These are phyloP conservation scores for Jaapia argillacea DNA, from an alignment of 768 basidiomycete species.

Conservation along the genomic window DNA sequence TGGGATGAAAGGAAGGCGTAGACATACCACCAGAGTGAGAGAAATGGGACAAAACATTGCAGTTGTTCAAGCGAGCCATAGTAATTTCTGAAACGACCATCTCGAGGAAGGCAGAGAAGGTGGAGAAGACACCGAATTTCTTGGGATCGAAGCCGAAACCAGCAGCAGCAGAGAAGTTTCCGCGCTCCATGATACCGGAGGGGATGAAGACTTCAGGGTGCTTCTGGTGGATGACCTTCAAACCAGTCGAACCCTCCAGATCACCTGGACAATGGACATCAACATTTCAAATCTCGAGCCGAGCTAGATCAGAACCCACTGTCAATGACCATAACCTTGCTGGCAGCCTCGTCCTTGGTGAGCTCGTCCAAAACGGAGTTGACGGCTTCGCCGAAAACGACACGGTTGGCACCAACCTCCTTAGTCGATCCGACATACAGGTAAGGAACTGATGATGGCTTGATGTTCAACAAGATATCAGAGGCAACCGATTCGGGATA, in stretches of 20 bases:
- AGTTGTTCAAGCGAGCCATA: conserved; percentile 86
- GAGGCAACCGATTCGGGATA: conserved; percentile 36
- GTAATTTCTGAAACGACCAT: conserved; percentile 86
- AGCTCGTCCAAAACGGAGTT: conserved; percentile 66
- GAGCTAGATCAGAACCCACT: no score
- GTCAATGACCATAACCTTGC: conserved; percentile 83
- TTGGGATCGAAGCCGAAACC: conserved; percentile 79
- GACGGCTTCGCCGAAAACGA: conserved; percentile 80
- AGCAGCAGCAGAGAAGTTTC: conserved; percentile 77
- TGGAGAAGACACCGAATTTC: conserved; percentile 84
- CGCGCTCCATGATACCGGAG: conserved; percentile 82
- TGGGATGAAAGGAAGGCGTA: no score
- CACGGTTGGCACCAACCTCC: conserved; percentile 73
- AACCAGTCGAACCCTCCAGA: conserved; percentile 81
- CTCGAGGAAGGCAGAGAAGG: conserved; percentile 88
- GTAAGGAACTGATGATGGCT: conserved; percentile 44
- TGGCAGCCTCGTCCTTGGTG: conserved; percentile 64
- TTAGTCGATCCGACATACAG: conserved; percentile 62
- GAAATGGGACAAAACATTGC: conserved; percentile 84
- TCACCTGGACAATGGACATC: no score
- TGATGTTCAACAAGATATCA: conserved; percentile 54
- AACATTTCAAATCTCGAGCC: no score
- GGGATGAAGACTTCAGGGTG: conserved; percentile 82
- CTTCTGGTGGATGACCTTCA: conserved; percentile 83
- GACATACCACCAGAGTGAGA: conserved; percentile 78